Base-by-base conservation (phyloP, 192 early-diverging fungal genomes). In the Dimargaris xerosporica region DNA sequence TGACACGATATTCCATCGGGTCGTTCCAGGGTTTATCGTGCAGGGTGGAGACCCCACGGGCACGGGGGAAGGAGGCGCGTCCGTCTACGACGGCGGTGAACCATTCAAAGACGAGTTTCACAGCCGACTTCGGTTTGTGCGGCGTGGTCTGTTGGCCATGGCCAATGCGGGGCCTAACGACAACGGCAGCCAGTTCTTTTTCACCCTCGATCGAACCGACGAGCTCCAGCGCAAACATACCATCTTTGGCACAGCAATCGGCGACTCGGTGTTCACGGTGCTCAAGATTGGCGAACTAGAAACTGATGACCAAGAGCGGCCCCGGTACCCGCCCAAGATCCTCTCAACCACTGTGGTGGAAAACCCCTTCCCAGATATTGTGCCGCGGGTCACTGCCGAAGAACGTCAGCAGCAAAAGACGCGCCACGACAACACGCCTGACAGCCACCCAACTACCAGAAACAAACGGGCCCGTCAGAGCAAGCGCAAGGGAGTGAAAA, bases 31-130 rank as follows among this genome's bases (percentile, higher is more conserved):
- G 41, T 98, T 95, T 72, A 91, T 95, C 66, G 82, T 93, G 6
- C 94, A 98, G 68, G 88, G 90, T 30, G 94, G 94, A 13, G 94
- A 98, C 71, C 94, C 94, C 0, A 91, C 90, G 17, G 93, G 91
- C 21, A 89, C 80, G 4, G 86, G 87, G 0, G 67, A 77, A 65
- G 94, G 94, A 47, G 94, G 94, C 0, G 91, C 91, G 64, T 93
- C 91, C 19, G 78, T 88, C 19, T 92, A 87, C 63, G n/a, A n/a
- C n/a, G n/a, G n/a, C n/a, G 90, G 85, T 21, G 68, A 78, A 54
- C 86, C 86, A 0, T 93, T 98, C 80, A 76, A 72, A 5, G 91
- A 95, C 63, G 94, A 98, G 68, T 91, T 91, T 67, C 94, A 98
- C 70, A 87, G 89, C 0, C 80, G 94, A 5, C 67, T 98, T 44